These are phyloP conservation scores for Quercus berberidifolia DNA, from an alignment of 306 rosid genomes.

Conservation along the genomic window DNA sequence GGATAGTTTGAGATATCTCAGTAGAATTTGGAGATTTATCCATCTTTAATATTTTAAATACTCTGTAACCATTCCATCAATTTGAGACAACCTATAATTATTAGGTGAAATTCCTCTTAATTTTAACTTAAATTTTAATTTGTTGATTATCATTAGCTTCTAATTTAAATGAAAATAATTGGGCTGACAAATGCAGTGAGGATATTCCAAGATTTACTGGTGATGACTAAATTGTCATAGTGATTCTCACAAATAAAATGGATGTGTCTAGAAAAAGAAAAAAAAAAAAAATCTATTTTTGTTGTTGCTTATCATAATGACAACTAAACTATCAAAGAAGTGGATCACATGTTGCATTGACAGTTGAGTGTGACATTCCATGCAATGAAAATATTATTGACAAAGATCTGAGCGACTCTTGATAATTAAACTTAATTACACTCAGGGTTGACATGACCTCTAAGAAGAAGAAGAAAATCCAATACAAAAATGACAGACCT, in stretches of 20 bases:
- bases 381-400: no score
- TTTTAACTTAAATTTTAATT: not conserved
- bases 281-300: not conserved
- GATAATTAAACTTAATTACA: not conserved
- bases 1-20: not conserved
- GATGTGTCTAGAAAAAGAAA: not conserved
- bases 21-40: not conserved
- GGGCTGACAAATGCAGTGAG: not conserved
- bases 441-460: not conserved
- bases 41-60: not conserved
- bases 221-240: not conserved
- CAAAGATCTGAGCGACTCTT: no score
- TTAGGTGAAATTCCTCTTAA: not conserved
- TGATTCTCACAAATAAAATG: not conserved
- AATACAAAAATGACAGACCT: slow-evolving; percentile 1
- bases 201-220: not conserved
- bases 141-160: not conserved
- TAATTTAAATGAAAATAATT: not conserved
- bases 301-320: not conserved
- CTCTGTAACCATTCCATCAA: not conserved
- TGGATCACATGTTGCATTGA: not conserved
- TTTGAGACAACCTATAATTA: not conserved
- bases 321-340: not conserved
- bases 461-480: not conserved
- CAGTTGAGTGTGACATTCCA: no score